Evolutionary conservation across 768 basidiomycete genomes (phyloP).

Genomic region (Pholiota molesta): DNA sequence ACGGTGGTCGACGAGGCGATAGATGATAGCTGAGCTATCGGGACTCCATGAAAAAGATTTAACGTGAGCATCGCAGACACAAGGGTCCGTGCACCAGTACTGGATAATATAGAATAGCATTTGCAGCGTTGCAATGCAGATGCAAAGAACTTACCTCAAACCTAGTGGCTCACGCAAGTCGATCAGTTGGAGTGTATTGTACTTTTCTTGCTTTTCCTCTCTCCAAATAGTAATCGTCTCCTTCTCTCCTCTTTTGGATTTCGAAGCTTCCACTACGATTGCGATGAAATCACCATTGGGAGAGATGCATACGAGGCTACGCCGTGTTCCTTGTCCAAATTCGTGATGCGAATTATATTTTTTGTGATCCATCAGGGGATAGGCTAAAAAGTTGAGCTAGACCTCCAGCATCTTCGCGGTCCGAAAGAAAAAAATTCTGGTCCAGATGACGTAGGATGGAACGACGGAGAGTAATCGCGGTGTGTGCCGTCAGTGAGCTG

Average conservation of each 20-base stretch:
- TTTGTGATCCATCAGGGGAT: background rate
- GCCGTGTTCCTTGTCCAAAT: slow-evolving; percentile 8
- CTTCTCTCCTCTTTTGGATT: slow-evolving; percentile 14
- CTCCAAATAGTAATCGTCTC: slow-evolving; percentile 13
- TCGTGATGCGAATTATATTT: background rate
- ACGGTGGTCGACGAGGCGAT: slow-evolving; percentile 9
- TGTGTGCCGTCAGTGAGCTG: slow-evolving; percentile 9
- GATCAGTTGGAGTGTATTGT: slow-evolving; percentile 10
- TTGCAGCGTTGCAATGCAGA: background rate
- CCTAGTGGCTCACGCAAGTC: slow-evolving; percentile 3
- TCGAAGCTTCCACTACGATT: slow-evolving; percentile 6
- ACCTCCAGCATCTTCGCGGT: background rate
- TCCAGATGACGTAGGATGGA: slow-evolving; percentile 8
- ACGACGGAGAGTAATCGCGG: slow-evolving; percentile 11
- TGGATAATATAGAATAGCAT: background rate
- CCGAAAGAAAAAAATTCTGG: background rate
- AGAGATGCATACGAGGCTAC: slow-evolving; percentile 13
- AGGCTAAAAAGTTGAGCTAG: background rate
- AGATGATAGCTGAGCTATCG: slow-evolving; percentile 11
- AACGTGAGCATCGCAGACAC: slow-evolving; percentile 6
- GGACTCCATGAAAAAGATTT: slow-evolving; percentile 16
- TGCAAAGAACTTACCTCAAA: slow-evolving; percentile 1
- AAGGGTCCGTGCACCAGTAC: slow-evolving; percentile 1
- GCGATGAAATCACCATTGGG: slow-evolving; percentile 13
- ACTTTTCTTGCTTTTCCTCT: slow-evolving; percentile 8